Base-by-base conservation (phyloP, 2,329 filamentous ascomycete species). In the Ophiocordyceps polyrhachis-furcata region DNA sequence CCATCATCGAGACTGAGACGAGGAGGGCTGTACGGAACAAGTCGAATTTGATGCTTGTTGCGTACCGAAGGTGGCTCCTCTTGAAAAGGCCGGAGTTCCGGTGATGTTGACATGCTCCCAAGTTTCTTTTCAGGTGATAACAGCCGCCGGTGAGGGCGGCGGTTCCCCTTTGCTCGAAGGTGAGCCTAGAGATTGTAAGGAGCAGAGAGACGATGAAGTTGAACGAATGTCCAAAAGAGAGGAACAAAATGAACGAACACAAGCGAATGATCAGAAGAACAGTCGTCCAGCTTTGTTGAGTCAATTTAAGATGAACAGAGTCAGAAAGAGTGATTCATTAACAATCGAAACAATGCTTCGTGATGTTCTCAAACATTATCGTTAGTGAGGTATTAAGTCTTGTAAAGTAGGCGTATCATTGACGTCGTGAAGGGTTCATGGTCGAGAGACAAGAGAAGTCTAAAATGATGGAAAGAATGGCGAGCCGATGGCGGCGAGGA, bases 1-100 rank as follows among this genome's bases (percentile, higher is more conserved):
- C 49, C 56, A 47, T 58, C 11, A 9, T 38, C 60, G 37, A 57
- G 56, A 45, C 54, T 58, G 43, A 63, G 49, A 37, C 59, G 56
- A 42, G 61, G 59, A 25, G 62, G 62, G 44, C 55, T 62, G 46
- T 64, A 64, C 13, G 62, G 60, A 29, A 64, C 62, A 15, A 63
- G 45, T n/a, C 62, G 58, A 40, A 64, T 62, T 46, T 58, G 55
- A 5, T 58, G 53, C 45, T 53, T 54, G 44, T 56, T 56, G 45
- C 51, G 38, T 25, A 47, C 43, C 14, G 47, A 28, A 12, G 45
- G 28, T 15, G 44, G 15, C 14, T n/a, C 42, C 40, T 48, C 43
- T 14, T 57, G 52, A 31, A 57, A 49, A 45, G 52, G 49, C 52
- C 51, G 51, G 49, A 56, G 50, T 48, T 55, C 51, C 17, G 35